These are phyloP conservation scores for Suillus subalutaceus DNA, from an alignment of 768 basidiomycete species.

Conservation along the genomic window DNA sequence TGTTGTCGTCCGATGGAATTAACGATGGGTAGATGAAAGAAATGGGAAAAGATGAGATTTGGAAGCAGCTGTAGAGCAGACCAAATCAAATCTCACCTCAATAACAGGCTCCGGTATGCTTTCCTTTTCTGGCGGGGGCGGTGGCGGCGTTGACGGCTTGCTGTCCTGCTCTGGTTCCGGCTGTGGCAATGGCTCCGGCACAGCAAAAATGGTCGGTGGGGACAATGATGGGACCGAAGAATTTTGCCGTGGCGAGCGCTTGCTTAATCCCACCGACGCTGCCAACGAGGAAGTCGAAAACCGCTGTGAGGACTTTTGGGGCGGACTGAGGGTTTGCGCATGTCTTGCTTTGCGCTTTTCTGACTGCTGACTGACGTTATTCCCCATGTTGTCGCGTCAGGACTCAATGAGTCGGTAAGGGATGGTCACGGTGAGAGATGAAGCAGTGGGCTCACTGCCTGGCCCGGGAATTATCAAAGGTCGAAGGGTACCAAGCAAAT, in stretches of 20 bases:
- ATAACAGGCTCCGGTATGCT: constrained; percentile 30
- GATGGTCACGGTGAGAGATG: constrained; percentile 7
- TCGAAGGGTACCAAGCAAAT: not conserved
- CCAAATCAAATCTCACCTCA: constrained; percentile 18
- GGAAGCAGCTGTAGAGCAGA: constrained; percentile 11
- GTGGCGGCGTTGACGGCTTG: constrained; percentile 14
- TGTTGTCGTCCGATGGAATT: constrained; percentile 6
- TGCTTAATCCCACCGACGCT: constrained; percentile 25
- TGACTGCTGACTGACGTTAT: constrained; percentile 26
- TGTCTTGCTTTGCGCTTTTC: constrained; percentile 29
- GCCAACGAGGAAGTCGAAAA: constrained; percentile 11
- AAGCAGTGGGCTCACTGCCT: not conserved
- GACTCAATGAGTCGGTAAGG: not conserved
- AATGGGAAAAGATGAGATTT: constrained; percentile 7
- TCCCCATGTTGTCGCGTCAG: constrained; percentile 25
- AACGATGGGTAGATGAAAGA: constrained; percentile 10
- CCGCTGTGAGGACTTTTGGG: constrained; percentile 32
- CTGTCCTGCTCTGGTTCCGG: constrained; percentile 9
- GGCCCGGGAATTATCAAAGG: not conserved
- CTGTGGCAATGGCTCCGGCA: constrained; percentile 24
- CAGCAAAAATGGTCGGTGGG: not conserved
- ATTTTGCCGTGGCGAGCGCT: constrained; percentile 31
- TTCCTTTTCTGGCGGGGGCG: constrained; percentile 22
- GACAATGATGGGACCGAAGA: constrained; percentile 18
- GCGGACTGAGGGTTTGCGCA: constrained; percentile 25